Conservation (phyloP, 257 asterid species). For the Eustoma russellianum region DNA sequence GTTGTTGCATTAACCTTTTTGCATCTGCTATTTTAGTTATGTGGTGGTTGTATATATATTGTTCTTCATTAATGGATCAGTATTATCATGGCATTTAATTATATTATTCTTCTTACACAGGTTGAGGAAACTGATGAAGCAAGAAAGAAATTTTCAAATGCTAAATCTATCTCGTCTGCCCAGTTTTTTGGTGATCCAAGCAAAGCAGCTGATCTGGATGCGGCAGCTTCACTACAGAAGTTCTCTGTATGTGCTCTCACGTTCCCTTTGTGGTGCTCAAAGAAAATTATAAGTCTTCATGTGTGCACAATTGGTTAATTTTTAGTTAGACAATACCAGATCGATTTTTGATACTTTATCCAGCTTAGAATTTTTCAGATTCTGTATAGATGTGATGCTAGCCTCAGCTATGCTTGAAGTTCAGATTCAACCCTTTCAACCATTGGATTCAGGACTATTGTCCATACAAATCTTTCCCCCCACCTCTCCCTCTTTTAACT, state of each 20-base stretch:
- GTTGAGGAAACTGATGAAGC: conserved; percentile 96
- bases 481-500: too few relatives aligned
- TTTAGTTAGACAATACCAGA: not conserved
- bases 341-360: too few relatives aligned
- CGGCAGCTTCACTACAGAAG: conserved; percentile 75
- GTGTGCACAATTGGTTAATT: too few relatives aligned
- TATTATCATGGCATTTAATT: conserved; percentile 3
- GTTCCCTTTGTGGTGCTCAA: too few relatives aligned
- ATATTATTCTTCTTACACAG: conserved; percentile 25
- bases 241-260: conserved; percentile 54
- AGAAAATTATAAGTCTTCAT: not conserved
- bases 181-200: conserved; percentile 76
- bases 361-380: too few relatives aligned
- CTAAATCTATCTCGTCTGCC: conserved; percentile 96
- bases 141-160: conserved; percentile 91
- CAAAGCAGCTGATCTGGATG: conserved; percentile 50
- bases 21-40: not conserved
- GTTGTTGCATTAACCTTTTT: too few relatives aligned
- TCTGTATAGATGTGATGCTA: too few relatives aligned
- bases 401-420: too few relatives aligned
- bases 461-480: too few relatives aligned
- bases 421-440: too few relatives aligned
- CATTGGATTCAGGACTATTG: too few relatives aligned
- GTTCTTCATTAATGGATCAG: not conserved
- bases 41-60: not conserved